phyloP scores from a whole-genome alignment of 495 filamentous ascomycete genomes.

The Hypoxylon rickii region DNA sequence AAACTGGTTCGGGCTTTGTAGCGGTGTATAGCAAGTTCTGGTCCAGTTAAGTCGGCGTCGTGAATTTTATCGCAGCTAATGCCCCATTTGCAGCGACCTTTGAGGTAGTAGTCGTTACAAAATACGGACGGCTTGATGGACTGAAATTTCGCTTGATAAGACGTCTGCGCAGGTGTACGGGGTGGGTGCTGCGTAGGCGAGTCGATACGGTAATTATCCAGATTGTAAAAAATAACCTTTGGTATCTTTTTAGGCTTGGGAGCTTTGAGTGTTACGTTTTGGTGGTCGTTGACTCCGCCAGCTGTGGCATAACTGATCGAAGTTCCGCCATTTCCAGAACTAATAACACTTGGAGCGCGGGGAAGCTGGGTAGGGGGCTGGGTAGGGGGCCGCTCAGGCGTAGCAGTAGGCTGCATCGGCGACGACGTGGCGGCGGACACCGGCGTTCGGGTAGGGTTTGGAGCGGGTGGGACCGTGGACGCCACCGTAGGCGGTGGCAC shows the following conservation, averaged over 20 bases:
- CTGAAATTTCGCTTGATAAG: slow-evolving; percentile 41
- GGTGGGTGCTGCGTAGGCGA: slow-evolving; percentile 39
- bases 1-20: slow-evolving; percentile 42
- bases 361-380: background rate
- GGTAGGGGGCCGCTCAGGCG: slow-evolving; percentile 18
- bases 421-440: slow-evolving; percentile 22
- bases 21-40: slow-evolving; percentile 40
- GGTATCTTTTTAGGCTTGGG: slow-evolving; percentile 38
- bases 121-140: slow-evolving; percentile 37
- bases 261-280: slow-evolving; percentile 41
- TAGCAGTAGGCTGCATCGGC: slow-evolving; percentile 23
- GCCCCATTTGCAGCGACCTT: slow-evolving; percentile 38
- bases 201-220: slow-evolving; percentile 36
- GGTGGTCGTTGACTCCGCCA: slow-evolving; percentile 34
- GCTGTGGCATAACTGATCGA: slow-evolving; percentile 42
- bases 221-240: slow-evolving; percentile 36
- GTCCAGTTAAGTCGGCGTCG: slow-evolving; percentile 34
- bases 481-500: no score
- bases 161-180: slow-evolving; percentile 33
- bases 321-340: slow-evolving; percentile 40
- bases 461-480: no score
- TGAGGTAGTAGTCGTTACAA: slow-evolving; percentile 41
- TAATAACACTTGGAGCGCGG: slow-evolving; percentile 33
- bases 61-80: slow-evolving; percentile 39
- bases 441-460: slow-evolving; percentile 21